phyloP scores from a whole-genome alignment of 352 stramenopile species.

The Globisporangium echinulatum region DNA sequence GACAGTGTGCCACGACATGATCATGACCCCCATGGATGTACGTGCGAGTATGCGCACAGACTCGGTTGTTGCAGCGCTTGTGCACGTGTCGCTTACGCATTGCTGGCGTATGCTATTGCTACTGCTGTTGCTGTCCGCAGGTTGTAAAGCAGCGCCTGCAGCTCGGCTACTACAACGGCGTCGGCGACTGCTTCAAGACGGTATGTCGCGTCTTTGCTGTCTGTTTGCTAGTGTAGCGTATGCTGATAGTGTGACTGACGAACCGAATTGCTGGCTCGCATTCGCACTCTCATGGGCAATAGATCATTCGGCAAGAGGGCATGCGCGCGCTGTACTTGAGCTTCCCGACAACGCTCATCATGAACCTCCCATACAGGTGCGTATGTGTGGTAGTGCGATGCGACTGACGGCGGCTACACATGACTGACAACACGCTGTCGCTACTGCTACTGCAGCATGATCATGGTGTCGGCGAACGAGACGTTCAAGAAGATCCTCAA shows the following conservation, averaged over 20 bases:
- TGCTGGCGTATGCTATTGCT: neutral
- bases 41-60: conserved; percentile 6
- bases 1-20: conserved; percentile 95
- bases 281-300: neutral
- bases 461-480: conserved; percentile 98
- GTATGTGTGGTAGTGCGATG: neutral
- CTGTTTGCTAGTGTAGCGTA: conserved; percentile 1
- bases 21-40: conserved; percentile 98
- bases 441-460: conserved; percentile 58
- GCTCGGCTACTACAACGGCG: conserved; percentile 95
- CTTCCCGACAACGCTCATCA: conserved; percentile 97
- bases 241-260: neutral
- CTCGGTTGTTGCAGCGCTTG: neutral
- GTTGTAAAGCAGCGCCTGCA: conserved; percentile 99
- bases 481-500: conserved; percentile 93
- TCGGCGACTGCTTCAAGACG: conserved; percentile 85
- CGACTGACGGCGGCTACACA: too few species aligned
- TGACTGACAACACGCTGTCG: too few species aligned
- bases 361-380: conserved; percentile 97
- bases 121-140: conserved; percentile 18
- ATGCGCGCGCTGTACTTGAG: conserved; percentile 88
- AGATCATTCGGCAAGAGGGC: conserved; percentile 76
- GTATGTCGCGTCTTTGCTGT: conserved; percentile 19
- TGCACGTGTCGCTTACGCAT: conserved; percentile 1
- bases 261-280: too few species aligned